Percentiles rank a stretch among this genome's conserved stretches.
Evolutionary conservation across 2,329 filamentous ascomycete species (phyloP).

Genomic region (Spiromastix sp.): DNA sequence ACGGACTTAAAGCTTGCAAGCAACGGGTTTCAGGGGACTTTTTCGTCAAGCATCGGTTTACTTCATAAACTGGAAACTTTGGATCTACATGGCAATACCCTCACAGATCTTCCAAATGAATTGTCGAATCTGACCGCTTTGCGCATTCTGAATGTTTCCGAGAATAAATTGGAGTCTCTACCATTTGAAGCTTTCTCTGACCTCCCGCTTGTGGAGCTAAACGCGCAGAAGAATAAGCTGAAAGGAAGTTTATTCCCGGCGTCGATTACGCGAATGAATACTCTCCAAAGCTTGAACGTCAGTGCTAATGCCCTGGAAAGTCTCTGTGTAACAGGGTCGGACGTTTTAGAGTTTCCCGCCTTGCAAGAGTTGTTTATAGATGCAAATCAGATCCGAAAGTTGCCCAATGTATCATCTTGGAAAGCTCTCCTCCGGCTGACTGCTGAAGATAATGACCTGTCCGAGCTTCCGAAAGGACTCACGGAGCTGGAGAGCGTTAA

Average conservation of each 20-base stretch:
- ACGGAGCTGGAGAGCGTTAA: conserved; percentile 55
- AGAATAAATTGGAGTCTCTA: conserved; percentile 64
- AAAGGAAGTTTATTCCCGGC: conserved; percentile 60
- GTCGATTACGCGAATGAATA: conserved; percentile 46
- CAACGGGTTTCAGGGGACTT: conserved; percentile 60
- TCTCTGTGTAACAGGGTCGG: conserved; percentile 38
- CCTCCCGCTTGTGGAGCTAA: conserved; percentile 63
- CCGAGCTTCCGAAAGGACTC: conserved; percentile 67
- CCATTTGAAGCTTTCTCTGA: conserved; percentile 59
- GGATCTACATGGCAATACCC: conserved; percentile 70
- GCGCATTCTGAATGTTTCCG: conserved; percentile 65
- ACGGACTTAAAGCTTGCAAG: conserved; percentile 73
- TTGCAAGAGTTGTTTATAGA: conserved; percentile 67
- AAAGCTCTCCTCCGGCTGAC: conserved; percentile 59
- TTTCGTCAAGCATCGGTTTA: conserved; percentile 53
- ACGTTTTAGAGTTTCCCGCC: conserved; percentile 54
- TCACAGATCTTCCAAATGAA: conserved; percentile 59
- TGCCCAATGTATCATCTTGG: conserved; percentile 72
- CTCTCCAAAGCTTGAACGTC: conserved; percentile 66
- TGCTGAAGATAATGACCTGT: conserved; percentile 73
- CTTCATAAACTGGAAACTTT: conserved; percentile 65
- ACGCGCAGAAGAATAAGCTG: conserved; percentile 68
- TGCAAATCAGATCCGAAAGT: conserved; percentile 61
- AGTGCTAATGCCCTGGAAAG: conserved; percentile 61
- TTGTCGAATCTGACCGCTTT: conserved; percentile 59